Conservation (phyloP, 2,329 filamentous ascomycete species). For the Metarhizium sp. region DNA sequence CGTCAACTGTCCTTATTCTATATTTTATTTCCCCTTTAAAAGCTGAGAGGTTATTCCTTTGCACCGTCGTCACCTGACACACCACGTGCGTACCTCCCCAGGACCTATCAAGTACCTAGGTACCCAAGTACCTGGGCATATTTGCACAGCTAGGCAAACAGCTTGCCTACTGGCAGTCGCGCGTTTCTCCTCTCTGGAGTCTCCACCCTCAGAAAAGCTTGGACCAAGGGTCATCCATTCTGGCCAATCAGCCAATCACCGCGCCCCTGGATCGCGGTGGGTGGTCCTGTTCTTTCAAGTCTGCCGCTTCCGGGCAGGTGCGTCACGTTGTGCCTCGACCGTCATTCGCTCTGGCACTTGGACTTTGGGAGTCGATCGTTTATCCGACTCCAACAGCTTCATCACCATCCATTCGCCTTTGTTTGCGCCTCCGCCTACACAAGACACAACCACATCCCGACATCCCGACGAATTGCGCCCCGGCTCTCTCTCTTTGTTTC, state of each 20-base stretch:
- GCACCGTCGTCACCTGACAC: no score
- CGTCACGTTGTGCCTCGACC: constrained; percentile 3
- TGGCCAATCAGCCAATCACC: background rate
- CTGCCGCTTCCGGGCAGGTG: constrained; percentile 6
- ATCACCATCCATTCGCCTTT: background rate
- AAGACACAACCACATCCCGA: background rate
- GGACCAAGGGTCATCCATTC: background rate
- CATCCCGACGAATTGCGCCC: background rate
- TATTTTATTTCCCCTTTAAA: no score
- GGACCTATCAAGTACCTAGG: no score
- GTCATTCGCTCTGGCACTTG: background rate
- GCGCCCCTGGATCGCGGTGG: background rate
- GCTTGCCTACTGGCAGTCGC: no score
- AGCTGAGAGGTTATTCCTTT: no score
- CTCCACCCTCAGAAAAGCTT: background rate
- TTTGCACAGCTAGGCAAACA: no score
- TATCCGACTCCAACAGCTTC: background rate
- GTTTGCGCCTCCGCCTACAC: background rate
- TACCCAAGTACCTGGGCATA: no score
- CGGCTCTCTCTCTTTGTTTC: background rate
- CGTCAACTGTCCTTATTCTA: no score
- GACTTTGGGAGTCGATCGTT: background rate
- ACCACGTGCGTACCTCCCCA: no score
- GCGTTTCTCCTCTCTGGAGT: background rate
- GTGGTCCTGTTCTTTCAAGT: background rate